These are phyloP conservation scores for Ulmus americana DNA, from an alignment of 331 rosid species.

Conservation along the genomic window DNA sequence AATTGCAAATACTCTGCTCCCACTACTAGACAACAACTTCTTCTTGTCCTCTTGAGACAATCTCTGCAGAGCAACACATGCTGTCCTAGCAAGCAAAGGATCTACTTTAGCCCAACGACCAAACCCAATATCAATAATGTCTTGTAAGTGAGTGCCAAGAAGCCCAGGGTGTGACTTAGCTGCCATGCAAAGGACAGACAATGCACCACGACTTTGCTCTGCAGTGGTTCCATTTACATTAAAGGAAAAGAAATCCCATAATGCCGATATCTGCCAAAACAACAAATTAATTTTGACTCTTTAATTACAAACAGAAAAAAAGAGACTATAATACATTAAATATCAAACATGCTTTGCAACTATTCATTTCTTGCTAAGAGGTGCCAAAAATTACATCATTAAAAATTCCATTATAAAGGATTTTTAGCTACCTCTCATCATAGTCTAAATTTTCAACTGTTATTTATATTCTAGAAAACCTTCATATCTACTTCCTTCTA, in stretches of 20 bases:
- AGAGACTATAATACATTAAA: not conserved
- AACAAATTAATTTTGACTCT: not conserved
- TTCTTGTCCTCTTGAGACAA: conserved; percentile 74
- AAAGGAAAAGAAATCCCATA: conserved; percentile 98
- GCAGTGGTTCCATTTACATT: conserved; percentile 83
- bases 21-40: conserved; percentile 54
- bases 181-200: conserved; percentile 87
- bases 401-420: not conserved
- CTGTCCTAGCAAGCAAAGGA: conserved; percentile 88
- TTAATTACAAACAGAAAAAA: not conserved
- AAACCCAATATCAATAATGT: conserved; percentile 86
- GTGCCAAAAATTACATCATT: not conserved
- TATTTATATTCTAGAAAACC: not conserved
- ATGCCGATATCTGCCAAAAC: conserved; percentile 60
- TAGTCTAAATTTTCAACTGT: not conserved
- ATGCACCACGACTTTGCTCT: conserved; percentile 86
- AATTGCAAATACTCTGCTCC: conserved; percentile 57
- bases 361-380: no score
- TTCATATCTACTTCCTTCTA: not conserved
- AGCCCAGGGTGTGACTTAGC: conserved; percentile 65
- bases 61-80: conserved; percentile 79
- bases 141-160: conserved; percentile 80
- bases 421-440: not conserved
- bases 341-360: no score
- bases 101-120: conserved; percentile 96